Evolutionary conservation across 306 rosid species (phyloP).

Genomic region (Leucaena leucocephala): DNA sequence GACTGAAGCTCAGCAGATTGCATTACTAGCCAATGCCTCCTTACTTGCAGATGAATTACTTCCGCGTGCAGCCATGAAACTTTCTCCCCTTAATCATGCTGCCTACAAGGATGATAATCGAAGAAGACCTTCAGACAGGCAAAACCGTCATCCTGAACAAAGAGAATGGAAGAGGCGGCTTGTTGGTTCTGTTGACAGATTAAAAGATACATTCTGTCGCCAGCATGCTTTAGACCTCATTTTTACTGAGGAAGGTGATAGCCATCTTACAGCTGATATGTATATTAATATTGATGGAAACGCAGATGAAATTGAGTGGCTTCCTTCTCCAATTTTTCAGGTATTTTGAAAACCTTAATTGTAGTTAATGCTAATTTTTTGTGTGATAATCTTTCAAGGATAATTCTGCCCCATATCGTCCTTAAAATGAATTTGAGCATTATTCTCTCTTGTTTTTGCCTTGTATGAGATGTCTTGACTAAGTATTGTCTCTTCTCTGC

Average conservation of each 20-base stretch:
- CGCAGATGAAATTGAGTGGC: conserved; percentile 81
- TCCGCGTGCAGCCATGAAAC: conserved; percentile 98
- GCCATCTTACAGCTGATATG: conserved; percentile 94
- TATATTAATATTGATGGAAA: conserved; percentile 82
- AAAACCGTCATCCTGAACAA: conserved; percentile 97
- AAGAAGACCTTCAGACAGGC: conserved; percentile 77
- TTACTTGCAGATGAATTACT: conserved; percentile 90
- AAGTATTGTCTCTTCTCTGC: not conserved
- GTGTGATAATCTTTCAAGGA: conserved; percentile 8
- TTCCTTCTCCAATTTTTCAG: conserved; percentile 92
- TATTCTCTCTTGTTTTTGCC: conserved; percentile 17
- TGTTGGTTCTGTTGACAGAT: conserved; percentile 78
- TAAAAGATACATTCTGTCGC: conserved; percentile 92
- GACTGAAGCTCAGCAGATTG: conserved; percentile 93
- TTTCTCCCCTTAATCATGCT: conserved; percentile 68
- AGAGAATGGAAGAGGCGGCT: conserved; percentile 98
- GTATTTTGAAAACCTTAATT: conserved; percentile 40
- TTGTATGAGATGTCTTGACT: conserved; percentile 17
- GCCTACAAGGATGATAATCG: conserved; percentile 70
- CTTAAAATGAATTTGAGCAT: conserved; percentile 20
- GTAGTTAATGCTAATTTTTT: conserved; percentile 6
- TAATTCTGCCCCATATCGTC: conserved; percentile 12
- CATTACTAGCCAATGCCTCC: conserved; percentile 97
- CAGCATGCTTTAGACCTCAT: conserved; percentile 93
- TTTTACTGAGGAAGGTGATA: conserved; percentile 95